phyloP scores from a whole-genome alignment of 306 rosid genomes.

The Prunus mira region DNA sequence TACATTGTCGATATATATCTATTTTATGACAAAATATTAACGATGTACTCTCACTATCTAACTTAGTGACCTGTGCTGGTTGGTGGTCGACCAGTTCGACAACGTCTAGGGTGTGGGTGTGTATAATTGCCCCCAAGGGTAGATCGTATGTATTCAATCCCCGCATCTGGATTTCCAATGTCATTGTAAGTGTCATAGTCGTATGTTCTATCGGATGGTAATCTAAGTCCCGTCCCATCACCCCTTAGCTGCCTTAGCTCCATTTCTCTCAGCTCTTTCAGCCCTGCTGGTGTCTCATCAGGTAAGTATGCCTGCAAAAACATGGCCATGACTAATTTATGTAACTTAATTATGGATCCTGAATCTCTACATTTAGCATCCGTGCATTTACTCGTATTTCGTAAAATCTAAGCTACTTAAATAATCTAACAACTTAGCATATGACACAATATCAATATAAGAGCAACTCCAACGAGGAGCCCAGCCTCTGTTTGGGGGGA shows the following conservation, averaged over 20 bases:
- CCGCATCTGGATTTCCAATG: conserved; percentile 29
- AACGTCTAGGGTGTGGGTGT: conserved; percentile 34
- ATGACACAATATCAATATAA: no score
- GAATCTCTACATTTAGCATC: no score
- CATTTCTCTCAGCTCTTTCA: conserved; percentile 29
- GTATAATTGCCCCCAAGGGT: conserved; percentile 19
- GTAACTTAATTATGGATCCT: no score
- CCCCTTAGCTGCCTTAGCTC: conserved; percentile 38
- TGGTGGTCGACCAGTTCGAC: conserved; percentile 38
- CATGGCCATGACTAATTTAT: background rate
- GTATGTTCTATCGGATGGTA: conserved; percentile 27
- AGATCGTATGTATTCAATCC: conserved; percentile 16
- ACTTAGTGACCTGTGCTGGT: background rate
- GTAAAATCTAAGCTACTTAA: no score
- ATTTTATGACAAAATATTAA: no score
- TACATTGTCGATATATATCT: no score
- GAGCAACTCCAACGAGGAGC: no score
- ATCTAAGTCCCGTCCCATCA: conserved; percentile 27
- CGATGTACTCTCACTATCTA: conserved; percentile 5
- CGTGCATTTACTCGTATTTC: no score
- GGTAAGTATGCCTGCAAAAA: conserved; percentile 31
- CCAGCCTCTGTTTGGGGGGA: no score
- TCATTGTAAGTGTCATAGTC: conserved; percentile 43
- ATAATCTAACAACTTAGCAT: no score
- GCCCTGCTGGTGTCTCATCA: conserved; percentile 32